phyloP scores from a whole-genome alignment of 2,329 filamentous ascomycete genomes.

The Biscogniauxia sp. region DNA sequence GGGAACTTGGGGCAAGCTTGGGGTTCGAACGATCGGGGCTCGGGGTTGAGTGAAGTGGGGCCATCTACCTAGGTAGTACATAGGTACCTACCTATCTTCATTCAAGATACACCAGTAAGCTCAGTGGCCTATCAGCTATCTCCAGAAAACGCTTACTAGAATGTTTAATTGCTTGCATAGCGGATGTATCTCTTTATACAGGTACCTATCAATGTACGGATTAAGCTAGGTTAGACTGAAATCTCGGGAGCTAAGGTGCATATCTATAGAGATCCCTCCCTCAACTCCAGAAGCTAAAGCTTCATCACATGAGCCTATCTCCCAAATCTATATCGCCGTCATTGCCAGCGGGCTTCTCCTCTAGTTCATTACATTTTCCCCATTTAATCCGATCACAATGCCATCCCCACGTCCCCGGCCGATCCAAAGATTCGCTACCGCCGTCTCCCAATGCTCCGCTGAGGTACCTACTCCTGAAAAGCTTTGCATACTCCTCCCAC shows the following conservation, averaged over 20 bases:
- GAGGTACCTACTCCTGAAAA: constrained; percentile 43
- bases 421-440: constrained; percentile 53
- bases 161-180: constrained; percentile 14
- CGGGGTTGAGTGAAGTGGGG: neutral
- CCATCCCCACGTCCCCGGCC: constrained; percentile 44
- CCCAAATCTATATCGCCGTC: too few species aligned
- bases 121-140: constrained; percentile 1
- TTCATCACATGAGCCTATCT: too few species aligned
- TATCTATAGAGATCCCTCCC: too few species aligned
- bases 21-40: neutral
- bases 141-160: neutral
- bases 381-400: neutral
- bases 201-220: too few species aligned
- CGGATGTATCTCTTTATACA: constrained; percentile 4
- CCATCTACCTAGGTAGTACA: neutral
- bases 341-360: too few species aligned
- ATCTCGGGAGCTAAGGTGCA: too few species aligned
- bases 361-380: too few species aligned
- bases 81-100: too few species aligned
- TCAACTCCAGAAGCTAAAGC: too few species aligned
- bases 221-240: too few species aligned
- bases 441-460: constrained; percentile 53
- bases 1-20: neutral
- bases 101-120: neutral
- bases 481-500: constrained; percentile 1